These are phyloP conservation scores for Coffea humblotiana DNA, from an alignment of 305 asterid species.

Conservation along the genomic window DNA sequence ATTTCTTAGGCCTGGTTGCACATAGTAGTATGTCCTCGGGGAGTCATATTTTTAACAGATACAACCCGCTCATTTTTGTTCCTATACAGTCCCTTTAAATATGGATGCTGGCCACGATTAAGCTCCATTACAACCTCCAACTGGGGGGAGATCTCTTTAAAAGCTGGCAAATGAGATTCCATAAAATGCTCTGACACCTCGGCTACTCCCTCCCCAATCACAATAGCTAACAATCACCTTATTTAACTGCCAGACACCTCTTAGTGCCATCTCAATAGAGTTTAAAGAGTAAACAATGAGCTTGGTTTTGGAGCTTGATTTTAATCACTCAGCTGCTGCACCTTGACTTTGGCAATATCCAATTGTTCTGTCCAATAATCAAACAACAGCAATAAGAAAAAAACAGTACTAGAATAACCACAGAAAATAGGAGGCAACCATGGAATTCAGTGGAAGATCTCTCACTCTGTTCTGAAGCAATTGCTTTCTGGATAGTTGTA, in stretches of 20 bases:
- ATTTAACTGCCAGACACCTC: slow-evolving; percentile 52
- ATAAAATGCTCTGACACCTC: slow-evolving; percentile 82
- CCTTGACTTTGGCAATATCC: slow-evolving; percentile 51
- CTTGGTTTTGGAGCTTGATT: neutral
- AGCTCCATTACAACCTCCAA: slow-evolving; percentile 85
- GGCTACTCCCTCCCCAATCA: slow-evolving; percentile 87
- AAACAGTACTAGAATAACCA: slow-evolving; percentile 6
- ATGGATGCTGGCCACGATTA: slow-evolving; percentile 84
- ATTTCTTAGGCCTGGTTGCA: slow-evolving; percentile 66
- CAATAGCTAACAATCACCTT: slow-evolving; percentile 74
- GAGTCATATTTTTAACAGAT: slow-evolving; percentile 61
- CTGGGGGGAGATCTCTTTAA: slow-evolving; percentile 66
- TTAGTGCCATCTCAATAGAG: slow-evolving; percentile 33
- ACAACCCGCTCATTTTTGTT: slow-evolving; percentile 84
- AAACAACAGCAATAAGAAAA: slow-evolving; percentile 1
- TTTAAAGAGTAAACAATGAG: neutral
- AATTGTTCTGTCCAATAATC: slow-evolving; percentile 49
- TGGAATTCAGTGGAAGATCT: neutral
- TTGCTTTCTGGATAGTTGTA: slow-evolving; percentile 57
- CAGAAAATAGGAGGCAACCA: neutral
- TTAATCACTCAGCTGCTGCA: slow-evolving; percentile 36
- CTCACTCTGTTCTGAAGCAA: slow-evolving; percentile 63
- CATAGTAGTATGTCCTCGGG: slow-evolving; percentile 62
- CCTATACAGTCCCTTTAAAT: slow-evolving; percentile 76
- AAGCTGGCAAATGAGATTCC: slow-evolving; percentile 71